These are phyloP conservation scores for Aspergillus incahuasiensis DNA, from an alignment of 495 filamentous ascomycete species.

Conservation along the genomic window DNA sequence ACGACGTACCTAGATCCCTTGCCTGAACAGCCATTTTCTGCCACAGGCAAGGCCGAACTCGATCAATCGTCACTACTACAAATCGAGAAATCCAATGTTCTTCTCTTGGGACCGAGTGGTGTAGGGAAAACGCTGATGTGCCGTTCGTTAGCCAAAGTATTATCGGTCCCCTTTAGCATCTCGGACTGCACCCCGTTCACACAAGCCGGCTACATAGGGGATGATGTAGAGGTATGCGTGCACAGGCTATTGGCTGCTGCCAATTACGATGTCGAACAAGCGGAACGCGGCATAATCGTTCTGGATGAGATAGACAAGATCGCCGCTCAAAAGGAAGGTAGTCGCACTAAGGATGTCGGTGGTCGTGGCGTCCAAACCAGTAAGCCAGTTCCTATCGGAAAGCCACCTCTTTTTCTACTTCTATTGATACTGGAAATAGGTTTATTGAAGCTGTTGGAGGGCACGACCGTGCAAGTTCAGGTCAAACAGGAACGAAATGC, in stretches of 20 bases:
- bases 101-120: slow-evolving; percentile 86
- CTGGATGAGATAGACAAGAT: slow-evolving; percentile 98
- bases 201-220: slow-evolving; percentile 94
- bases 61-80: slow-evolving; percentile 61
- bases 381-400: no score
- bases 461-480: slow-evolving; percentile 80
- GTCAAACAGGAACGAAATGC: slow-evolving; percentile 71
- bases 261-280: slow-evolving; percentile 79
- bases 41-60: slow-evolving; percentile 33
- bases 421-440: no score
- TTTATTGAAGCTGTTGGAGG: slow-evolving; percentile 95
- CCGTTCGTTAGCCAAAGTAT: slow-evolving; percentile 69
- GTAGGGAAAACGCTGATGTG: slow-evolving; percentile 97
- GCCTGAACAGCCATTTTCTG: slow-evolving; percentile 23
- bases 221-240: slow-evolving; percentile 90
- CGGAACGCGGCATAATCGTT: slow-evolving; percentile 90
- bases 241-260: slow-evolving; percentile 84
- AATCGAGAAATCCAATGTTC: slow-evolving; percentile 94
- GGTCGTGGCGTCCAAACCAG: slow-evolving; percentile 94
- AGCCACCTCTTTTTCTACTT: no score
- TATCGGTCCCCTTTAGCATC: slow-evolving; percentile 95
- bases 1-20: slow-evolving; percentile 41
- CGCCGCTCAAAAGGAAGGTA: slow-evolving; percentile 62
- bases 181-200: slow-evolving; percentile 97
- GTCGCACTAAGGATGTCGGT: slow-evolving; percentile 80